phyloP scores from a whole-genome alignment of 2,329 filamentous ascomycete genomes.

The Botrytis galanthina region DNA sequence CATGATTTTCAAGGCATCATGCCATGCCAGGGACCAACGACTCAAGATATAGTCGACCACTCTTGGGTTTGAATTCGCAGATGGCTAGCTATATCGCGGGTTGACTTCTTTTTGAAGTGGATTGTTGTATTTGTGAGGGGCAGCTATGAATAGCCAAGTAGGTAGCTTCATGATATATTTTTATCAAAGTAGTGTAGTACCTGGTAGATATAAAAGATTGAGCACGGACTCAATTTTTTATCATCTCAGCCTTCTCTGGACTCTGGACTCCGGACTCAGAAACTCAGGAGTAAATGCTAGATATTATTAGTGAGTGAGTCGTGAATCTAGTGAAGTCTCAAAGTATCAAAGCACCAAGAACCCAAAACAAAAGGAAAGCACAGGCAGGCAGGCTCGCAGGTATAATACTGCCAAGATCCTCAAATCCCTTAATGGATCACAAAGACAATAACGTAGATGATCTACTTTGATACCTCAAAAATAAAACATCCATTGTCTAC shows the following conservation, averaged over 20 bases:
- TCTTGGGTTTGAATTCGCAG: not conserved
- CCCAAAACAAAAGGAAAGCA: conserved; percentile 1
- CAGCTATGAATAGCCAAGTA: not conserved
- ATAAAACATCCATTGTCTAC: not conserved
- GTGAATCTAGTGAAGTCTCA: conserved; percentile 5
- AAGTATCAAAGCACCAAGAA: not conserved
- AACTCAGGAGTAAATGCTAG: not conserved
- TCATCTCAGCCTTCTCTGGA: not conserved
- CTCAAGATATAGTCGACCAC: not conserved
- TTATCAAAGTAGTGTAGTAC: not conserved
- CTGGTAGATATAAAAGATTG: not conserved
- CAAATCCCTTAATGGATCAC: not conserved
- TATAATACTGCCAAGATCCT: not conserved
- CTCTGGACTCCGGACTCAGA: not conserved
- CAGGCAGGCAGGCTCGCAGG: not conserved
- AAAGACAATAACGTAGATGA: conserved; percentile 8
- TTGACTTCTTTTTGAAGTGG: not conserved
- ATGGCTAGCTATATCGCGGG: too few species aligned
- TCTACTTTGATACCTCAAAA: conserved; percentile 1
- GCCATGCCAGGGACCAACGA: not conserved
- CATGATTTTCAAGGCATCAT: conserved; percentile 14
- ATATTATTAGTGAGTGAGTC: not conserved
- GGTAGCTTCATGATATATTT: not conserved
- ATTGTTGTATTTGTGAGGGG: not conserved
- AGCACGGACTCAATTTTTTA: conserved; percentile 10